phyloP scores from a whole-genome alignment of 805 yeast species.

The Metschnikowia arizonensis region DNA sequence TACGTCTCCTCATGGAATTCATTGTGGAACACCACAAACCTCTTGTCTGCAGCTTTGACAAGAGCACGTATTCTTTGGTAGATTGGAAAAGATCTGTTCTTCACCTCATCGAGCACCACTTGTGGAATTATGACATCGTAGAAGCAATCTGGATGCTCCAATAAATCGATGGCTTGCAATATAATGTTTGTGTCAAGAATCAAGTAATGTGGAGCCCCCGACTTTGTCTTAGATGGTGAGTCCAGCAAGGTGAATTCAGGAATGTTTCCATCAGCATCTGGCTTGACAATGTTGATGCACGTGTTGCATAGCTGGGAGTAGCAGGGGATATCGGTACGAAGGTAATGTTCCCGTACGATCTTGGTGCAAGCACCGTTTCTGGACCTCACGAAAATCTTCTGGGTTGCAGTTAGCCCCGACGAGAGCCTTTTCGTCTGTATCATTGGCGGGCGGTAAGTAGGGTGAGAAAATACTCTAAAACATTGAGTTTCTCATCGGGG shows the following conservation, averaged over 20 bases:
- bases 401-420: slow-evolving; percentile 57
- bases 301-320: slow-evolving; percentile 62
- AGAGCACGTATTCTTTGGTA: slow-evolving; percentile 79
- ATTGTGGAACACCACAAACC: slow-evolving; percentile 89
- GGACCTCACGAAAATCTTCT: slow-evolving; percentile 88
- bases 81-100: slow-evolving; percentile 81
- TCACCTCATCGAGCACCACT: slow-evolving; percentile 89
- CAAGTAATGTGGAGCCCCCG: slow-evolving; percentile 70
- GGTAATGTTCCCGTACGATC: slow-evolving; percentile 89
- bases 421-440: slow-evolving; percentile 34
- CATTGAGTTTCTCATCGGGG: slow-evolving; percentile 2
- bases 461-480: slow-evolving; percentile 1
- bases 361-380: slow-evolving; percentile 87
- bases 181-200: slow-evolving; percentile 87
- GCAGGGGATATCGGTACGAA: slow-evolving; percentile 91
- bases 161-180: slow-evolving; percentile 80
- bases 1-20: slow-evolving; percentile 77
- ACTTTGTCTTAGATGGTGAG: slow-evolving; percentile 47
- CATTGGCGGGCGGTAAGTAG: slow-evolving; percentile 7
- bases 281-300: slow-evolving; percentile 54
- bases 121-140: slow-evolving; percentile 94
- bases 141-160: slow-evolving; percentile 73
- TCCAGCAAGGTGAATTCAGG: slow-evolving; percentile 64
- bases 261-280: slow-evolving; percentile 65
- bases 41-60: slow-evolving; percentile 69